Percentiles rank a stretch among this genome's conserved stretches.
Evolutionary conservation across 495 filamentous ascomycete genomes (phyloP).

Genomic region (Thozetella sp.): DNA sequence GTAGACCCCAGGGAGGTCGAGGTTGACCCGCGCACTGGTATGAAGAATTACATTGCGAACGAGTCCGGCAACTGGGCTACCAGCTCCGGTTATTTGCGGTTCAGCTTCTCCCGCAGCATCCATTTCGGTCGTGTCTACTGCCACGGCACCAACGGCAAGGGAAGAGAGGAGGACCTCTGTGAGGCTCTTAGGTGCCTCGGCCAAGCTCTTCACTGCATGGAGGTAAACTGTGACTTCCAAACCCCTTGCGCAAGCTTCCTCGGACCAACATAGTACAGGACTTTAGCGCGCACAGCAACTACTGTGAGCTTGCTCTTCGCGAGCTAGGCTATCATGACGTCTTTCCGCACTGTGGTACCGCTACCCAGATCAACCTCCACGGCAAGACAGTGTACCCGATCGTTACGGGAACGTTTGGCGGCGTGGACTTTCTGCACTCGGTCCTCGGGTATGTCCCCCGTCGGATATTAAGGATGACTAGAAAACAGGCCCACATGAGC

Average conservation of each 20-base stretch:
- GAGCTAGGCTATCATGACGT: constrained; percentile 83
- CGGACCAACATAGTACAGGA: too few relatives aligned
- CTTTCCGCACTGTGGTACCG: constrained; percentile 82
- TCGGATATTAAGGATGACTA: neutral
- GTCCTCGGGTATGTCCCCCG: constrained; percentile 65
- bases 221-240: too few relatives aligned
- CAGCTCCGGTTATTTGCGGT: constrained; percentile 85
- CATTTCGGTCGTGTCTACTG: constrained; percentile 90
- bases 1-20: constrained; percentile 76
- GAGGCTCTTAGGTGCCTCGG: constrained; percentile 87
- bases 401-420: constrained; percentile 85
- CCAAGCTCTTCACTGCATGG: constrained; percentile 89
- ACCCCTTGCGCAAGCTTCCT: too few relatives aligned
- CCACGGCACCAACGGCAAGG: constrained; percentile 61
- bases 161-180: constrained; percentile 82
- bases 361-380: constrained; percentile 70
- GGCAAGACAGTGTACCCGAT: constrained; percentile 82
- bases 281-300: constrained; percentile 95
- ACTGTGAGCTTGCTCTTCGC: constrained; percentile 82
- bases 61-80: constrained; percentile 85
- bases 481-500: neutral
- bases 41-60: constrained; percentile 99
- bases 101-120: constrained; percentile 80
- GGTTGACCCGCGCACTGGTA: constrained; percentile 81
- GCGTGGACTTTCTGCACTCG: constrained; percentile 94